phyloP scores from a whole-genome alignment of 2,329 filamentous ascomycete genomes.

The Pseudogymnoascus sp. region DNA sequence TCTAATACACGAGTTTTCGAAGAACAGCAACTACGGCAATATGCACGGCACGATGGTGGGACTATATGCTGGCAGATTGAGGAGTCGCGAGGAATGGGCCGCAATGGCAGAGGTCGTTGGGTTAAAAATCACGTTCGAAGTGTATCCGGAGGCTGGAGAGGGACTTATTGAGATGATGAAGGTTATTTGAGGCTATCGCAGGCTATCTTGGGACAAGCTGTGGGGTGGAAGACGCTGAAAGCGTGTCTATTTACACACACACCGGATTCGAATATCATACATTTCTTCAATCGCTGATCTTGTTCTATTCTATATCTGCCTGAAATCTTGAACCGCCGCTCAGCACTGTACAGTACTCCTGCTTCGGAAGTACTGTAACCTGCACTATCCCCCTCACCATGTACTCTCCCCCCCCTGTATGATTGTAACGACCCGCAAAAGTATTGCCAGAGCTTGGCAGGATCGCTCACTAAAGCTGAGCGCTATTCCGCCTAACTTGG shows the following conservation, averaged over 20 bases:
- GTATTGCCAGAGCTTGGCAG: neutral
- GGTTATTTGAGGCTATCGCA: neutral
- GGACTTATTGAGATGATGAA: slow-evolving; percentile 30
- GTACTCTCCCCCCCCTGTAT: neutral
- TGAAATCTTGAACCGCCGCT: neutral
- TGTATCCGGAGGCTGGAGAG: slow-evolving; percentile 27
- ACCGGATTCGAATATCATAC: neutral
- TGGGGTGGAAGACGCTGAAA: neutral
- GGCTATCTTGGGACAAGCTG: neutral
- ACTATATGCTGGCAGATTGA: slow-evolving; percentile 28
- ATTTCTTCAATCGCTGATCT: neutral
- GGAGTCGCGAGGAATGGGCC: slow-evolving; percentile 29
- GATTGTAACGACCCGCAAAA: neutral
- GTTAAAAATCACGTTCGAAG: slow-evolving; percentile 29
- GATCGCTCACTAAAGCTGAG: neutral
- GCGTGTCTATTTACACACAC: neutral
- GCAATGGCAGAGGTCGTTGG: slow-evolving; percentile 28
- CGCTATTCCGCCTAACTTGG: neutral
- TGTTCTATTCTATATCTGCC: neutral
- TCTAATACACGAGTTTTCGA: slow-evolving; percentile 30
- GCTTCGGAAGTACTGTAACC: neutral
- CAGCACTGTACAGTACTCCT: neutral
- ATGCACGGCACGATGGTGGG: slow-evolving; percentile 32
- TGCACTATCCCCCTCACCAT: neutral
- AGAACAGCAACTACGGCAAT: slow-evolving; percentile 28